Evolutionary conservation across 345 rosid genomes (phyloP), one percentile per base, ranked within the genome.

Genomic region (Iberis pinnata): DNA sequence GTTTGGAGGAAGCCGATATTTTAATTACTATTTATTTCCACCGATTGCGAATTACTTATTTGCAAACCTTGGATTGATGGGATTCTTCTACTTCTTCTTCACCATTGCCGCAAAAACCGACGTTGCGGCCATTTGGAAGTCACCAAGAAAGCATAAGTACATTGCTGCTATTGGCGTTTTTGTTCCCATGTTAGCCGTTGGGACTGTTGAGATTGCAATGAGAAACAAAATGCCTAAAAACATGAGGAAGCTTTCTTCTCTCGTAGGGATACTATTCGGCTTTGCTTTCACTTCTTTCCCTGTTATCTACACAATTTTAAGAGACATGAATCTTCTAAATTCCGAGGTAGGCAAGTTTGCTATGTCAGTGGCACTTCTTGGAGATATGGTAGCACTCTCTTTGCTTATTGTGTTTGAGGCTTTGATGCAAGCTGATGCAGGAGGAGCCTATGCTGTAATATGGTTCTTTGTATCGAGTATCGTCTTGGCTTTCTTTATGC

Each of bases 271-370:
- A 1, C 42, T 70, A 0, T 20, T 73, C 1, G 52, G 55, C 2
- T 17, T 74, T 5, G 69, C 77, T 5, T 19, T 78, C 27, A 72
- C 86, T 1, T 45, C 77, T 2, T 79, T 77, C 60, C 76, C 78
- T 7, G 78, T 79, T 6, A 59, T 81, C 13, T 56, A 70, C 66
- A 75, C 75, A 0, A 41, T 81, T 25, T 74, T 81, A 33, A 70
- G 72, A 26, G 88, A 81, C 50, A 48, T 79, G 37, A 84, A 81
- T 49, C 72, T 84, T 8, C 72, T 81, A 9, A 79, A 75, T 73
- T 81, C 93, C 4, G 86, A 84, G 46, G 53, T 79, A 2, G 86
- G 93, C 0, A 67, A 81, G 47, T 44, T 79, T 42, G 83, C 88
- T 9, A 49, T 81, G 61, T 66, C 84, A 0, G 54, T 72, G 0